phyloP scores from a whole-genome alignment of 2,329 filamentous ascomycete genomes.

The Orbilia ellipsospora region DNA sequence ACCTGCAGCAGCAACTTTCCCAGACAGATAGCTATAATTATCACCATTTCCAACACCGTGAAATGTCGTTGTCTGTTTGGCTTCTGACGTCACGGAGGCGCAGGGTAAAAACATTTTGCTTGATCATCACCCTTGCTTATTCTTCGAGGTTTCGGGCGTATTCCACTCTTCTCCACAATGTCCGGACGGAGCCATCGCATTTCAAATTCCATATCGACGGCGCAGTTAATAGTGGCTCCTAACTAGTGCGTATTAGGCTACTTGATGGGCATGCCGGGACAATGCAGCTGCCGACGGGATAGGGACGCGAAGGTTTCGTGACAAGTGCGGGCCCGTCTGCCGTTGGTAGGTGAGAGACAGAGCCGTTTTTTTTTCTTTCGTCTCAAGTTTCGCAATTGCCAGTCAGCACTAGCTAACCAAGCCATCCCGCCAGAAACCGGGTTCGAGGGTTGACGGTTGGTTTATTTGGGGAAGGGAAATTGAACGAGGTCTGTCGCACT shows the following conservation, averaged over 20 bases:
- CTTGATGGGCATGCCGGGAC: slow-evolving; percentile 25
- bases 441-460: slow-evolving; percentile 2
- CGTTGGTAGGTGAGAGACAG: slow-evolving; percentile 7
- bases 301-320: slow-evolving; percentile 36
- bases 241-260: slow-evolving; percentile 41
- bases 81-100: slow-evolving; percentile 7
- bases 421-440: slow-evolving; percentile 37
- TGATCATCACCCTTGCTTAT: not conserved
- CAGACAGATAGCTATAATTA: slow-evolving; percentile 4
- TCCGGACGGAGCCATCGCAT: slow-evolving; percentile 16
- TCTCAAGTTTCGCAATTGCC: slow-evolving; percentile 49
- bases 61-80: not conserved
- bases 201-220: slow-evolving; percentile 6
- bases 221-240: not conserved
- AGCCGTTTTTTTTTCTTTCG: slow-evolving; percentile 19
- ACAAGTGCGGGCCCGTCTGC: slow-evolving; percentile 22
- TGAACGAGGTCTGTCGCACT: slow-evolving; percentile 48
- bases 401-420: slow-evolving; percentile 35
- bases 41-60: not conserved
- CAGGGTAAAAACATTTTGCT: not conserved
- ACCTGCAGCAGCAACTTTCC: not conserved
- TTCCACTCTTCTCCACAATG: not conserved
- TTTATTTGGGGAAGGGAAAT: slow-evolving; percentile 11
- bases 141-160: not conserved
- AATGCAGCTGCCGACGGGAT: slow-evolving; percentile 42